phyloP scores from a whole-genome alignment of 2,329 filamentous ascomycete species.

The Phyllosticta capitalensis region DNA sequence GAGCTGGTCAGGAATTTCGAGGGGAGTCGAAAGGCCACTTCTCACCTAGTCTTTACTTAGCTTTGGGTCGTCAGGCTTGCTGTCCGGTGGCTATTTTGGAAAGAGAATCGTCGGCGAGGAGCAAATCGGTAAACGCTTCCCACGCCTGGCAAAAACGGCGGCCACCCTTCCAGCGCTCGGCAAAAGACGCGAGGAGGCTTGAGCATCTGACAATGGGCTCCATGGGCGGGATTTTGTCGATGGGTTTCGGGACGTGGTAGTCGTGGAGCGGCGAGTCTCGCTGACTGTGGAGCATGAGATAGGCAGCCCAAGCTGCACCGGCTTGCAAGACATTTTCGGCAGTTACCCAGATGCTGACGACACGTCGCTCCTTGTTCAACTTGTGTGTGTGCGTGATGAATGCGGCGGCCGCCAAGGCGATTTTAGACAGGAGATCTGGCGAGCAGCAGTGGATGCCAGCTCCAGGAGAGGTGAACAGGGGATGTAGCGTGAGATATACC shows the following conservation, averaged over 20 bases:
- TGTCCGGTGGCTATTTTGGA: background rate
- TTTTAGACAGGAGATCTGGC: background rate
- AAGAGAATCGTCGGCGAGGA: background rate
- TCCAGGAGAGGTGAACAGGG: background rate
- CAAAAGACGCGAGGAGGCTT: conserved; percentile 2
- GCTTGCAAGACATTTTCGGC: conserved; percentile 6
- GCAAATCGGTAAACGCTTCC: conserved; percentile 5
- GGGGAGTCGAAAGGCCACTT: conserved; percentile 1
- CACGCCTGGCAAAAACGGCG: background rate
- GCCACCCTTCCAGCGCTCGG: conserved; percentile 2
- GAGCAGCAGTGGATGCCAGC: conserved; percentile 4
- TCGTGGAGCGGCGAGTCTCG: background rate
- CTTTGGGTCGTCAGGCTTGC: no score
- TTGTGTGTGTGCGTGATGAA: background rate
- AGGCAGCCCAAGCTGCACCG: conserved; percentile 11
- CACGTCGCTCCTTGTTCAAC: conserved; percentile 3
- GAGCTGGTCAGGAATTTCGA: conserved; percentile 1
- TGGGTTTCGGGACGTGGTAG: background rate
- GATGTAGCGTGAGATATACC: conserved; percentile 5
- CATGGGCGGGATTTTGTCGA: background rate
- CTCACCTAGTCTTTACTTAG: conserved; percentile 3
- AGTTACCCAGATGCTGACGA: conserved; percentile 2
- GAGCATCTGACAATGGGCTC: conserved; percentile 5
- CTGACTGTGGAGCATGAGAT: conserved; percentile 7
- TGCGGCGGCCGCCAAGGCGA: background rate